These are phyloP conservation scores for Tieghemostelium lacteum DNA, from an alignment of 78 protist species.

Conservation along the genomic window DNA sequence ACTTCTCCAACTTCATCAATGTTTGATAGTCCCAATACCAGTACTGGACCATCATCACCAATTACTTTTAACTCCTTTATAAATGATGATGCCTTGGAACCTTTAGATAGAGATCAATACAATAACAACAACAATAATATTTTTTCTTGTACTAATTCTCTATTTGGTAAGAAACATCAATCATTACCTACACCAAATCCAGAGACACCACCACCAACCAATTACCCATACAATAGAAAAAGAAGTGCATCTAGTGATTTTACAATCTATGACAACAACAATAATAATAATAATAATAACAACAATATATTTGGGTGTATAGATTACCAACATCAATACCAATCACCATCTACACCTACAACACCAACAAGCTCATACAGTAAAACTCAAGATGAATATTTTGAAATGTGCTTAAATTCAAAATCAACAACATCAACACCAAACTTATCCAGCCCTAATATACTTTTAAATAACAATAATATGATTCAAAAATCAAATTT, in stretches of 20 bases:
- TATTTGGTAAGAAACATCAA: background rate
- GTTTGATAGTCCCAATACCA: background rate
- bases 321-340: background rate
- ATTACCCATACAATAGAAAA: background rate
- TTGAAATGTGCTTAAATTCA: slow-evolving; percentile 1
- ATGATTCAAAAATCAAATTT: background rate
- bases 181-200: background rate
- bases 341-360: background rate
- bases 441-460: background rate
- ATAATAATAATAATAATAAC: background rate
- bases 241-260: background rate
- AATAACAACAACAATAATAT: background rate
- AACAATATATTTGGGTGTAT: background rate
- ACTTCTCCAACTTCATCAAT: background rate
- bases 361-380: background rate
- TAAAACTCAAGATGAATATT: background rate
- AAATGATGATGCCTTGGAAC: background rate
- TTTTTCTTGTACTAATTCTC: background rate
- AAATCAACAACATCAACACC: background rate
- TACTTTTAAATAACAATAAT: background rate
- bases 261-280: background rate
- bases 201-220: background rate
- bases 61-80: background rate
- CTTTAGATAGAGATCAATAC: background rate
- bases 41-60: slow-evolving; percentile 21